Conservation (phyloP, 2,329 filamentous ascomycete species). For the Penicillium brevicompactum region DNA sequence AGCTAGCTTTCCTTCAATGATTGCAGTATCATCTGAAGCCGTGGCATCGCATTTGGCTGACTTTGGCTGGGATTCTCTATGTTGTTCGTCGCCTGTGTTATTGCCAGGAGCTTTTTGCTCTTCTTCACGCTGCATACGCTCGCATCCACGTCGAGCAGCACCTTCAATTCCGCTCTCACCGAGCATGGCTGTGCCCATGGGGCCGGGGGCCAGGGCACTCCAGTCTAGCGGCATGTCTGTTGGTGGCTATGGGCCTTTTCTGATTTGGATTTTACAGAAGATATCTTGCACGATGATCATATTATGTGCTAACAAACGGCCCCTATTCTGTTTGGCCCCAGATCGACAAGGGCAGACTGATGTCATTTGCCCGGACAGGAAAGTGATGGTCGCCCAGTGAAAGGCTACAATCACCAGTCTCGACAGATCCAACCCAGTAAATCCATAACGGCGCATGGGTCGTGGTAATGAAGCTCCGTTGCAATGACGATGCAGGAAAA, state of each 20-base stretch:
- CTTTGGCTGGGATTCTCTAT: neutral
- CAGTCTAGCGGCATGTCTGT: constrained; percentile 5
- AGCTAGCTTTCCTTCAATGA: neutral
- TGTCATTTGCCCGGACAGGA: neutral
- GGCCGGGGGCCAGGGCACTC: constrained; percentile 12
- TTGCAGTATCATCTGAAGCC: neutral
- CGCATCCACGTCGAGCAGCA: constrained; percentile 9
- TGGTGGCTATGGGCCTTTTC: neutral
- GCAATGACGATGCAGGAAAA: neutral
- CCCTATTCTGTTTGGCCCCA: neutral
- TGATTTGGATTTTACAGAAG: neutral
- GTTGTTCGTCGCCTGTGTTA: neutral
- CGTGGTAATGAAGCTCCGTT: neutral
- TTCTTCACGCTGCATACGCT: constrained; percentile 5
- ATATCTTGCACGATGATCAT: neutral
- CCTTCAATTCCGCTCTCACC: constrained; percentile 16
- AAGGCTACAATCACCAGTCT: neutral
- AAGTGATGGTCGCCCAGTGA: no score
- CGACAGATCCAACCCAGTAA: neutral
- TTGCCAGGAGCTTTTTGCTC: neutral
- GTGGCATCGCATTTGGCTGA: neutral
- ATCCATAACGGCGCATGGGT: neutral
- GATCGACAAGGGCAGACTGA: neutral
- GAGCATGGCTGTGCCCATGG: constrained; percentile 16
- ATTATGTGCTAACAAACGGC: neutral